These are phyloP conservation scores for Daldinia eschscholtzii DNA, from an alignment of 2,329 filamentous ascomycete genomes.

Conservation along the genomic window DNA sequence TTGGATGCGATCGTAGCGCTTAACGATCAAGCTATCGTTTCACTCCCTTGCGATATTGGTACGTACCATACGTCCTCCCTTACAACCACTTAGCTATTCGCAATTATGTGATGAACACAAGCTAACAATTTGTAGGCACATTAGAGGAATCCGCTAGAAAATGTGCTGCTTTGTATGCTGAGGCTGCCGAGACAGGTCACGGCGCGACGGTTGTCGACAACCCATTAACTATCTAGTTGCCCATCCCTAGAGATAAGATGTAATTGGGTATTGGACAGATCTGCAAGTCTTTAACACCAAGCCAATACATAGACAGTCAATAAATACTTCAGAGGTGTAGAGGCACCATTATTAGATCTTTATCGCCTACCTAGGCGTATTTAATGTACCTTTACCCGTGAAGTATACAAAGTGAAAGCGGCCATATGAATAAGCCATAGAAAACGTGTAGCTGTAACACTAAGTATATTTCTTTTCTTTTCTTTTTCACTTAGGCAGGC, in stretches of 20 bases:
- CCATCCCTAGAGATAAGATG: no score
- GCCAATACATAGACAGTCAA: no score
- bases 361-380: no score
- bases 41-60: neutral
- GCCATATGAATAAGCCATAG: no score
- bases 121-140: neutral
- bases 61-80: neutral
- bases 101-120: neutral
- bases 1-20: neutral
- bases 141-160: neutral
- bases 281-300: no score
- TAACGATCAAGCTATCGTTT: neutral
- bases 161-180: neutral
- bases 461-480: no score
- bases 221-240: neutral
- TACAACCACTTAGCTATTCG: neutral
- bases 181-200: neutral
- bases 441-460: no score
- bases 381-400: no score
- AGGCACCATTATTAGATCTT: neutral
- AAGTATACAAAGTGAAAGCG: no score
- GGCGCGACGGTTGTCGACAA: neutral
- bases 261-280: no score
- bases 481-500: no score
- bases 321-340: neutral